A percentile compares a stretch with the other conserved stretches of the same genome.
phyloP scores from a whole-genome alignment of 345 rosid species.

The Cochlearia excelsa region DNA sequence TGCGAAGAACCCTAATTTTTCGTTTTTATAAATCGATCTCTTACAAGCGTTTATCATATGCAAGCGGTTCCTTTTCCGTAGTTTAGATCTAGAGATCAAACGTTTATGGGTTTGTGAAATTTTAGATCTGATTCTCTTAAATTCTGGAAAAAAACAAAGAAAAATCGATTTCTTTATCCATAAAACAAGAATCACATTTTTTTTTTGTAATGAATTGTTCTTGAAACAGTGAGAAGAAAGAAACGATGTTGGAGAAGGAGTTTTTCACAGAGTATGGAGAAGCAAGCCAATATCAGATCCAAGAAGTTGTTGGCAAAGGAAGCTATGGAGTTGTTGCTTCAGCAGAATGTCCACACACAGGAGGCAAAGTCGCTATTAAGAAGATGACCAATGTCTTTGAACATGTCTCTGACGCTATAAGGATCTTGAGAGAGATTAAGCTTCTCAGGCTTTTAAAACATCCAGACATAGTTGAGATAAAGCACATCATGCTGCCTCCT shows the following conservation, averaged over 20 bases:
- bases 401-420: constrained; percentile 89
- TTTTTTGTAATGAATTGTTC: background rate
- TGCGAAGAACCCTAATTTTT: too few species aligned
- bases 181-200: too few species aligned
- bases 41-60: too few species aligned
- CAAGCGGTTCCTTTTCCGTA: constrained; percentile 5
- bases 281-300: constrained; percentile 90
- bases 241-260: constrained; percentile 70
- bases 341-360: constrained; percentile 84
- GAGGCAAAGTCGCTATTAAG: constrained; percentile 93
- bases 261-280: constrained; percentile 97
- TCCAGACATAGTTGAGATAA: constrained; percentile 85
- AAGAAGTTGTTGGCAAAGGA: constrained; percentile 93
- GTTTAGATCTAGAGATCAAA: background rate
- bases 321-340: constrained; percentile 98
- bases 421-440: constrained; percentile 94
- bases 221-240: constrained; percentile 1
- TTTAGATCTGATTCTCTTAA: background rate
- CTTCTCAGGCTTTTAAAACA: constrained; percentile 80
- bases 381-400: constrained; percentile 91
- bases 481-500: constrained; percentile 97
- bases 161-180: too few species aligned
- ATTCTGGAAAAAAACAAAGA: background rate
- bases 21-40: too few species aligned
- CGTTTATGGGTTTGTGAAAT: constrained; percentile 9